phyloP scores from a whole-genome alignment of 495 filamentous ascomycete genomes.

The Penicillium chermesinum region DNA sequence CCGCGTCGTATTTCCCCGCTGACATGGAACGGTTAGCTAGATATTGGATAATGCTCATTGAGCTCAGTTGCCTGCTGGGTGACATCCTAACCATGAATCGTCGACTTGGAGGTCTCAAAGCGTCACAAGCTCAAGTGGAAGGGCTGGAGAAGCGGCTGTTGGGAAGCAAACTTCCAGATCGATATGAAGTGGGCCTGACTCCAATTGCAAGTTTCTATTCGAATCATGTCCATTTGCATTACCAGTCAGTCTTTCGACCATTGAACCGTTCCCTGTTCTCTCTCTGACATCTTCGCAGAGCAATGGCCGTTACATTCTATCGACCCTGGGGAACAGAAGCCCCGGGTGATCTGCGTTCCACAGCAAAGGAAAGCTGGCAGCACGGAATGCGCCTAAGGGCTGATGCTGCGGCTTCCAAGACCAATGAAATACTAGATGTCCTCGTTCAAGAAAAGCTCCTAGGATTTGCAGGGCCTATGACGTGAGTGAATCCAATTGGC shows the following conservation, averaged over 20 bases:
- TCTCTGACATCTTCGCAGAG: conserved; percentile 12
- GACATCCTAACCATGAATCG: conserved; percentile 19
- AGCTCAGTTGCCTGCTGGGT: conserved; percentile 25
- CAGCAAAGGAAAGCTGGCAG: conserved; percentile 14
- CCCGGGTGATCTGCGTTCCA: conserved; percentile 8
- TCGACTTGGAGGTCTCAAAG: conserved; percentile 8
- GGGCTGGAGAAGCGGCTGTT: conserved; percentile 20
- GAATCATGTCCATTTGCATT: conserved; percentile 31
- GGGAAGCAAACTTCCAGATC: conserved; percentile 14
- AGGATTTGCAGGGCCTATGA: conserved; percentile 27
- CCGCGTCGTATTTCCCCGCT: conserved; percentile 12
- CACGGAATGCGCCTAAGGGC: conserved; percentile 15
- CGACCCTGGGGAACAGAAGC: conserved; percentile 18
- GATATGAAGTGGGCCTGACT: conserved; percentile 10
- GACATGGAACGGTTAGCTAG: conserved; percentile 21
- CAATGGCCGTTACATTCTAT: conserved; percentile 28
- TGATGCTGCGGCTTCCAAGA: conserved; percentile 28
- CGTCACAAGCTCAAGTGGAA: conserved; percentile 17
- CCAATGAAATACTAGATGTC: conserved; percentile 28
- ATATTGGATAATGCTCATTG: conserved; percentile 28
- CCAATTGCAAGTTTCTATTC: conserved; percentile 18
- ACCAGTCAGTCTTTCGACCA: conserved; percentile 28
- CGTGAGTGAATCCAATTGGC: conserved; percentile 23
- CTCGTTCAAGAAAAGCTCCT: conserved; percentile 29
- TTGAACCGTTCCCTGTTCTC: not conserved